phyloP scores from a whole-genome alignment of 1,284 basidiomycete species.

The Trametes versicolor region DNA sequence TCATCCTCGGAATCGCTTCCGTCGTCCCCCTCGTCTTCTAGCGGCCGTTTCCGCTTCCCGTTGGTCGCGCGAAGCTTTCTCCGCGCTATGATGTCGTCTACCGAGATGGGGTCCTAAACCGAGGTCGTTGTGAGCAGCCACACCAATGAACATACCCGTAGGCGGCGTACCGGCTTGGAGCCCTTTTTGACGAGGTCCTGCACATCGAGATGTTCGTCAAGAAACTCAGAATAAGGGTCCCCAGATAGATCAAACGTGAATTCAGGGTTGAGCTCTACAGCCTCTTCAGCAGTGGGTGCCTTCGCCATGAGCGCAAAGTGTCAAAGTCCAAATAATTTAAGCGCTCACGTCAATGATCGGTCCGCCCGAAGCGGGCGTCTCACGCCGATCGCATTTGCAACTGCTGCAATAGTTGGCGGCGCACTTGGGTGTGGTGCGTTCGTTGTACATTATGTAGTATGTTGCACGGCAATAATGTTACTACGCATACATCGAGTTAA shows the following conservation, averaged over 20 bases:
- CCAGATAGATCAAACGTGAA: slow-evolving; percentile 86
- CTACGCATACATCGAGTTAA: slow-evolving; percentile 3
- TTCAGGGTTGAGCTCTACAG: slow-evolving; percentile 77
- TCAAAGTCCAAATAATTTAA: slow-evolving; percentile 28
- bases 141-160: slow-evolving; percentile 7
- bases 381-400: slow-evolving; percentile 4
- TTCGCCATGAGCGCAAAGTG: slow-evolving; percentile 33
- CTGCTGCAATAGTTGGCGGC: too few relatives aligned
- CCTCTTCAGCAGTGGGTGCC: slow-evolving; percentile 49
- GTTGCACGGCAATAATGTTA: background rate
- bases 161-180: slow-evolving; percentile 67
- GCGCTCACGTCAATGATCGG: slow-evolving; percentile 16
- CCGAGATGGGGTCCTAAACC: slow-evolving; percentile 79
- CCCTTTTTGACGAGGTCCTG: slow-evolving; percentile 69
- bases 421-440: too few relatives aligned
- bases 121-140: slow-evolving; percentile 25
- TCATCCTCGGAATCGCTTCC: slow-evolving; percentile 47
- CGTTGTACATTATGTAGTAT: background rate
- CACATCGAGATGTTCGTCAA: slow-evolving; percentile 51
- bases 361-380: slow-evolving; percentile 10
- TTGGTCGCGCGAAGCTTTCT: slow-evolving; percentile 56
- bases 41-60: slow-evolving; percentile 67
- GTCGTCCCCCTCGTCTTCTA: slow-evolving; percentile 45
- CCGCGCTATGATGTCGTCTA: slow-evolving; percentile 91
- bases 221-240: slow-evolving; percentile 69